Percentiles rank a stretch among this genome's conserved stretches.
phyloP scores from a whole-genome alignment of 345 rosid genomes.

The Salix brachista region DNA sequence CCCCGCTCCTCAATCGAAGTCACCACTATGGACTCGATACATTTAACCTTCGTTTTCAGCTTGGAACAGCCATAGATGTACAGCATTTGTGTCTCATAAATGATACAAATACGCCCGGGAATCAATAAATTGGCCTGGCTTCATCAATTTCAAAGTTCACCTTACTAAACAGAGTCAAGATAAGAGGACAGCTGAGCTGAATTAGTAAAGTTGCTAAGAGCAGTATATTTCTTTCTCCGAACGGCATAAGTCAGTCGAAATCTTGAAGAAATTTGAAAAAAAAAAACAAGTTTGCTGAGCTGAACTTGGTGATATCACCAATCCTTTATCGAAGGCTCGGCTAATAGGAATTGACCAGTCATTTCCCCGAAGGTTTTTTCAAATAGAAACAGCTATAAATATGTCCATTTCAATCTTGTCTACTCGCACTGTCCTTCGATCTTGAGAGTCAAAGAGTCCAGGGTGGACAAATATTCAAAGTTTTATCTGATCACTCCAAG shows the following conservation, averaged over 20 bases:
- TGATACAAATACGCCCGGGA: too few relatives aligned
- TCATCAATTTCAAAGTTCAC: not conserved
- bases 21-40: not conserved
- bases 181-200: not conserved
- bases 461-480: not conserved
- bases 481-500: not conserved
- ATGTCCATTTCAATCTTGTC: constrained; percentile 9
- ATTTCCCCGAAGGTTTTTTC: not conserved
- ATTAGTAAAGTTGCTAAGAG: not conserved
- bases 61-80: not conserved
- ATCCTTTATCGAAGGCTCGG: too few relatives aligned
- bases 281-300: not conserved
- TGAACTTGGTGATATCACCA: not conserved
- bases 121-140: too few relatives aligned
- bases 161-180: not conserved
- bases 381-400: not conserved
- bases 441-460: not conserved
- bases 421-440: not conserved
- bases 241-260: not conserved
- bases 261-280: not conserved
- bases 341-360: constrained; percentile 6
- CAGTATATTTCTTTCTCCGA: not conserved
- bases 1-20: not conserved
- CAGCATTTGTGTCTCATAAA: not conserved
- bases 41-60: not conserved